These are phyloP conservation scores for Pleurozium schreberi DNA, from an alignment of 225 moss, liverwort and hornwort species.

Conservation along the genomic window DNA sequence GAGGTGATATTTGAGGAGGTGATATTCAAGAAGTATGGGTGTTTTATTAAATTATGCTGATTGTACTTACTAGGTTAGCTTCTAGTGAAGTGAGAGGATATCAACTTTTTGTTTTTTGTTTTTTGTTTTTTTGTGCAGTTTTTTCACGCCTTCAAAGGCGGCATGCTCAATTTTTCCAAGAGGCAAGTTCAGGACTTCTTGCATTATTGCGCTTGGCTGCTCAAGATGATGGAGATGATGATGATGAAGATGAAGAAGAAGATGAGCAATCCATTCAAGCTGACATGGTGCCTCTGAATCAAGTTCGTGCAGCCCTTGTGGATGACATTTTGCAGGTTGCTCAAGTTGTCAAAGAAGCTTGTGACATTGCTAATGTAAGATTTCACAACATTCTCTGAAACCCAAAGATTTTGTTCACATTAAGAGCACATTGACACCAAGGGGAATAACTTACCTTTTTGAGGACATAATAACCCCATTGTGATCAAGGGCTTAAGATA, in stretches of 20 bases:
- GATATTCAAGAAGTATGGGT: neutral
- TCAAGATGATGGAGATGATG: slow-evolving; percentile 18
- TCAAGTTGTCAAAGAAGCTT: slow-evolving; percentile 18
- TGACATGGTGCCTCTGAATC: neutral
- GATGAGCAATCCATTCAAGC: slow-evolving; percentile 1
- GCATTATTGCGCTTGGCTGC: slow-evolving; percentile 43
- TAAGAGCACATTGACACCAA: neutral
- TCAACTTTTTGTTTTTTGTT: neutral
- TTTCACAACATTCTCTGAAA: neutral
- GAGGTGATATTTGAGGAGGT: neutral
- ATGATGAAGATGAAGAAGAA: neutral
- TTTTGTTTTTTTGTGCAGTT: slow-evolving; percentile 36
- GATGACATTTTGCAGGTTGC: slow-evolving; percentile 33
- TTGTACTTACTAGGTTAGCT: neutral
- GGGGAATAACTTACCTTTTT: neutral
- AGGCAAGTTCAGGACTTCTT: slow-evolving; percentile 62
- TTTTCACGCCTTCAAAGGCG: slow-evolving; percentile 65
- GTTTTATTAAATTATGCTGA: neutral
- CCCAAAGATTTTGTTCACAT: neutral
- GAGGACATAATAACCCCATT: neutral
- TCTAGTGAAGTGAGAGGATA: neutral
- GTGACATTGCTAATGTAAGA: slow-evolving; percentile 14
- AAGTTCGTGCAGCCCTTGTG: slow-evolving; percentile 31
- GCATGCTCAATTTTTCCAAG: slow-evolving; percentile 62
- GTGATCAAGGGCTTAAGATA: neutral